phyloP scores from a whole-genome alignment of 192 early-diverging fungal species.

The Jimgerdemannia lactiflua region DNA sequence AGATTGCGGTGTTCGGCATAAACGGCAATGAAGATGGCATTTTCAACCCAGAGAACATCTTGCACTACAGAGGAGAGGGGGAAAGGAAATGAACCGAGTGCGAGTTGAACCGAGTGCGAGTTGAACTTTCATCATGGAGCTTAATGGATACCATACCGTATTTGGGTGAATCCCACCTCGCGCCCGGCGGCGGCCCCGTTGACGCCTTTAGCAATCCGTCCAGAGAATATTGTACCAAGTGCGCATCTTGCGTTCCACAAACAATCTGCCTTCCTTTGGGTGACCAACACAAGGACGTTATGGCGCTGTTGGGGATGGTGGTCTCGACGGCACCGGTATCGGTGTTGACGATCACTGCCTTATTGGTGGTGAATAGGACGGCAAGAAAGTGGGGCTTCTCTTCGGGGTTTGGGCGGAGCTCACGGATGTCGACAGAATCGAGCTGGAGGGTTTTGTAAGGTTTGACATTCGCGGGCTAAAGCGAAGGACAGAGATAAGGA shows the following conservation, averaged over 20 bases:
- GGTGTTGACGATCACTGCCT: conserved; percentile 36
- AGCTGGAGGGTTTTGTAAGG: conserved; percentile 38
- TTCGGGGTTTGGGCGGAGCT: conserved; percentile 63
- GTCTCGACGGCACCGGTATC: conserved; percentile 17
- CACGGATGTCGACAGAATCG: conserved; percentile 43
- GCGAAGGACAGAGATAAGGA: conserved; percentile 19
- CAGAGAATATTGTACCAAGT: conserved; percentile 58
- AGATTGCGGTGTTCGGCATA: conserved; percentile 44
- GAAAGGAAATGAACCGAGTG: background rate
- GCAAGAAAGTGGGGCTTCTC: conserved; percentile 43
- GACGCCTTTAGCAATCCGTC: conserved; percentile 59
- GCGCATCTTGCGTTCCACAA: conserved; percentile 61
- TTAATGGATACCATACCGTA: background rate
- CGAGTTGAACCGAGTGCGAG: background rate
- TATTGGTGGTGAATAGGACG: conserved; percentile 39
- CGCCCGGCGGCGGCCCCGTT: conserved; percentile 38
- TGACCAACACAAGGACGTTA: conserved; percentile 77
- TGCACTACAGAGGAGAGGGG: conserved; percentile 44
- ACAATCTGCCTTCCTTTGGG: conserved; percentile 88
- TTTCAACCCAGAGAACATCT: conserved; percentile 76
- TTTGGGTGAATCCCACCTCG: conserved; percentile 14
- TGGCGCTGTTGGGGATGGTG: conserved; percentile 28
- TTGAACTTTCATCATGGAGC: no score
- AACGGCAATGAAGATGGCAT: conserved; percentile 59
- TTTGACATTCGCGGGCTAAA: conserved; percentile 20